Evolutionary conservation across 257 asterid genomes (phyloP), one percentile per base, ranked within the genome.

Genomic region (Solanum chiquidenum): DNA sequence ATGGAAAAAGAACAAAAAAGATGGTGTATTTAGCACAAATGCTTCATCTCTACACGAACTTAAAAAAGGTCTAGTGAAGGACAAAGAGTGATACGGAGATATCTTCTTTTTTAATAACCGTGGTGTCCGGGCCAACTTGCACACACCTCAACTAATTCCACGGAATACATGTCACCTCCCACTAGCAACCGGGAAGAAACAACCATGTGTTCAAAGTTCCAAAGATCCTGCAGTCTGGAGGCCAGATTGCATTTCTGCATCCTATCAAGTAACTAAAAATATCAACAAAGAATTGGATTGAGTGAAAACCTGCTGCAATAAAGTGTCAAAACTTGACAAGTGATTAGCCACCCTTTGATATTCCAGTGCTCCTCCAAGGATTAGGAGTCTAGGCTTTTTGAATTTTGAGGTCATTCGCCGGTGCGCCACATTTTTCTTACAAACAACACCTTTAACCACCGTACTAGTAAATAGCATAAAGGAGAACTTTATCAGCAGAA

Each of bases 281-380:
- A 82, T 82, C 85, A 82, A 49, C 40, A 49, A 80, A 82, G 69
- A 82, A 82, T 46, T 82, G 42, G 85, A 82, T 82, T 5, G 44
- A 82, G 88, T 82, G 80, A 83, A 87, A 89, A 96, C 99, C 98
- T 97, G 99, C 91, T 97, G 98, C 92, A 97, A 93, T 92, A 97
- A 88, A 82, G 99, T 97, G 89, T 97, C 99, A 86, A 95, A 92
- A 91, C 99, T 95, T 89, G 99, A 95, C 90, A 95, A 94, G 90
- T 94, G 94, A 88, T 91, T 95, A 83, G 98, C 90, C 90, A 97
- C 97, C 90, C 99, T 93, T 92, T 97, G 99, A 88, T 97, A 97
- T 90, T 97, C 98, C 87, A 97, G 98, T 85, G 98, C 98, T 86
- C 99, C 99, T 88, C 98, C 98, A 69, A 97, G 98, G 90, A 95